Conservation (phyloP, 495 filamentous ascomycete genomes). For the Geopyxis carbonaria region DNA sequence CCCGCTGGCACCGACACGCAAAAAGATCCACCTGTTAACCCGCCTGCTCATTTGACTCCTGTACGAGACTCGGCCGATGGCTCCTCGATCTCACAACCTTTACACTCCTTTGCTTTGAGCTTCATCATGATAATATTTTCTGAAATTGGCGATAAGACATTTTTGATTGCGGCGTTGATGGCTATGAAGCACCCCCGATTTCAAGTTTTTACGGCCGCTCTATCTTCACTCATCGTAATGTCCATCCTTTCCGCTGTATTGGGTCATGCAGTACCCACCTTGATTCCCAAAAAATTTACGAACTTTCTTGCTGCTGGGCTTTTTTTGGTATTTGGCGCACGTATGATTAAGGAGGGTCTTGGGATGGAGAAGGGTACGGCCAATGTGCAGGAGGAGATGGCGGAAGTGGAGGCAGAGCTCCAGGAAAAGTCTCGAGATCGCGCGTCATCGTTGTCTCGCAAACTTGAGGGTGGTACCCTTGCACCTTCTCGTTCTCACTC, state of each 20-base stretch:
- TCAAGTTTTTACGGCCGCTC: constrained; percentile 86
- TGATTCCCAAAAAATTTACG: constrained; percentile 78
- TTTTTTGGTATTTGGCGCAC: constrained; percentile 76
- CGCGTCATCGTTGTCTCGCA: constrained; percentile 38
- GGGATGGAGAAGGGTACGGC: constrained; percentile 84
- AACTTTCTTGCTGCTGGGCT: constrained; percentile 67
- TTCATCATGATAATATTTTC: constrained; percentile 96
- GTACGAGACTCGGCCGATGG: constrained; percentile 32
- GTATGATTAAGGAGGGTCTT: constrained; percentile 72
- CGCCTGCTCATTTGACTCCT: constrained; percentile 22
- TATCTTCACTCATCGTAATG: constrained; percentile 79
- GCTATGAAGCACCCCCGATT: constrained; percentile 94
- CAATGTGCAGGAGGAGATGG: constrained; percentile 59
- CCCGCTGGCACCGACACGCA: constrained; percentile 23
- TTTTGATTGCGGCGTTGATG: constrained; percentile 93
- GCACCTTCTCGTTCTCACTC: constrained; percentile 30
- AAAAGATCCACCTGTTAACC: constrained; percentile 34
- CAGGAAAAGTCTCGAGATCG: constrained; percentile 67
- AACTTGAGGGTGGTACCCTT: constrained; percentile 34
- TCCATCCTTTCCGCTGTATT: constrained; percentile 92
- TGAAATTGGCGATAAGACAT: constrained; percentile 96
- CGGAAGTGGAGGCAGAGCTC: constrained; percentile 86
- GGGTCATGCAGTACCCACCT: constrained; percentile 77
- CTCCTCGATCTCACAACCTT: constrained; percentile 50
- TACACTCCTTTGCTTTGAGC: constrained; percentile 84